These are phyloP conservation scores for Chenopodium berlandieri DNA, from an alignment of 148 eudicot genomes.

Conservation along the genomic window DNA sequence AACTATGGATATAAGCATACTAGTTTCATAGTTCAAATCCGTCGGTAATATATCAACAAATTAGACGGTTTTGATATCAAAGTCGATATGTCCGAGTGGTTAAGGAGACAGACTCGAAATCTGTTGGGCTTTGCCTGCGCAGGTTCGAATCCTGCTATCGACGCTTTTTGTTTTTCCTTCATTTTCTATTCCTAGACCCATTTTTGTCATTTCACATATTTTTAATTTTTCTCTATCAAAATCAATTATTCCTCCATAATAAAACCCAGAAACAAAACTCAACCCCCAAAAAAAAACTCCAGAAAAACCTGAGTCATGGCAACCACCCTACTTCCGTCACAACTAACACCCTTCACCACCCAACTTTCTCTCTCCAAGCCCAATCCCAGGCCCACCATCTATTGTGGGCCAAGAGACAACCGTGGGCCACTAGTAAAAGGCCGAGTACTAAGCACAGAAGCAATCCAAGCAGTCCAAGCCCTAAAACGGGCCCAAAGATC, in stretches of 20 bases:
- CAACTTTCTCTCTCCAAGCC: constrained; percentile 11
- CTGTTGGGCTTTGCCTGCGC: constrained; percentile 83
- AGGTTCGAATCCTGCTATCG: constrained; percentile 74
- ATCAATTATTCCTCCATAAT: not conserved
- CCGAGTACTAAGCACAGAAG: constrained; percentile 68
- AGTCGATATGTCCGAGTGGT: constrained; percentile 79
- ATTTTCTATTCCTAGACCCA: not conserved
- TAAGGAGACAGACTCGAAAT: constrained; percentile 82
- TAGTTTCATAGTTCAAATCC: no score
- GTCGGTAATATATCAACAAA: not conserved
- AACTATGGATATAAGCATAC: no score
- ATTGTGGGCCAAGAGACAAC: constrained; percentile 66
- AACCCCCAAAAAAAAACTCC: not conserved
- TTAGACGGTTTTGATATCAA: fast-evolving
- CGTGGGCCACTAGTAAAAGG: constrained; percentile 80
- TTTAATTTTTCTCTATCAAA: not conserved
- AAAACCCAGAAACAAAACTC: not conserved
- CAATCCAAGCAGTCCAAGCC: constrained; percentile 86
- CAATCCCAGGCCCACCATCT: constrained; percentile 21
- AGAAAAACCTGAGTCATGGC: constrained; percentile 15
- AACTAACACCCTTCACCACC: constrained; percentile 10
- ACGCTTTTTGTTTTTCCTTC: constrained; percentile 10
- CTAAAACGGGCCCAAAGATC: constrained; percentile 62
- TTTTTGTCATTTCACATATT: not conserved
- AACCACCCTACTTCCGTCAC: constrained; percentile 12